Evolutionary conservation across 148 eudicot genomes (phyloP).

Genomic region (Rhododendron simsii): DNA sequence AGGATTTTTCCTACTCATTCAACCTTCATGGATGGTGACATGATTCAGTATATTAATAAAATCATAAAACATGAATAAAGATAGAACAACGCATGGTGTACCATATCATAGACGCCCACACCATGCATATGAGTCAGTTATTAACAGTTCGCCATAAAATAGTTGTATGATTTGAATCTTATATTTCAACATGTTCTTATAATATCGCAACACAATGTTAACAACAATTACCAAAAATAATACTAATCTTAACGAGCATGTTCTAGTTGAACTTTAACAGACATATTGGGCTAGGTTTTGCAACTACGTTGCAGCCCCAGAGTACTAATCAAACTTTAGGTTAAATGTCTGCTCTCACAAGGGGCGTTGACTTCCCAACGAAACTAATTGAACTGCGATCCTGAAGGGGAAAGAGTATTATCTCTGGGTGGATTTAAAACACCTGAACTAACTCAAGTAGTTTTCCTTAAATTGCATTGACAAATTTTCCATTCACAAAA

Average conservation of each 20-base stretch:
- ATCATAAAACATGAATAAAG: neutral
- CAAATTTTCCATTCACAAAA: neutral
- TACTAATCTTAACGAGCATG: neutral
- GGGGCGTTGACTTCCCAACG: neutral
- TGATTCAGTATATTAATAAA: neutral
- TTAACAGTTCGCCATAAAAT: neutral
- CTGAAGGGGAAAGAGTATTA: neutral
- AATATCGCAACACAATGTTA: neutral
- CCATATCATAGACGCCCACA: neutral
- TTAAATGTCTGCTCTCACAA: neutral
- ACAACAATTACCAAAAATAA: neutral
- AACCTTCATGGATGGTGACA: neutral
- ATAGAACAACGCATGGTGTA: neutral
- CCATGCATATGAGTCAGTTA: neutral
- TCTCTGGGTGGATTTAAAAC: neutral
- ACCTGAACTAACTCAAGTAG: neutral
- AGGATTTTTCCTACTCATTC: neutral
- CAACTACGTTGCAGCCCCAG: neutral
- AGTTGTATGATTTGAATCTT: neutral
- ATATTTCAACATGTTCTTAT: neutral
- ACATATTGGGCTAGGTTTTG: neutral
- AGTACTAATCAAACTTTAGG: neutral
- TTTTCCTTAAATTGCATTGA: neutral
- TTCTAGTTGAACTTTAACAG: neutral
- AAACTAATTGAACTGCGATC: neutral